These are phyloP conservation scores for Phyllosticta capitalensis DNA, from an alignment of 2,329 filamentous ascomycete species.

Conservation along the genomic window DNA sequence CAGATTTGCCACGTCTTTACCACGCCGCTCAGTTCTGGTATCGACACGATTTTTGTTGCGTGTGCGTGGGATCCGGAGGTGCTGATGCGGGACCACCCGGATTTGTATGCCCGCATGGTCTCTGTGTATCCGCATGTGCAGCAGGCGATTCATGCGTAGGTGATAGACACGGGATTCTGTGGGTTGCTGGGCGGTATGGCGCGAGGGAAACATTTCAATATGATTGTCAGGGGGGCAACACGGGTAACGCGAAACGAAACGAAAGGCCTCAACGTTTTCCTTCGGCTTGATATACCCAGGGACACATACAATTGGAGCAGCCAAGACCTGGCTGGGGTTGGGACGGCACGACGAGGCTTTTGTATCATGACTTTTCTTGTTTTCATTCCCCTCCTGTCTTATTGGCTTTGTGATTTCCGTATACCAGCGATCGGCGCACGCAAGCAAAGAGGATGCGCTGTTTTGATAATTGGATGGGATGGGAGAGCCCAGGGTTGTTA, in stretches of 20 bases:
- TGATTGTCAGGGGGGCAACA: too few species aligned
- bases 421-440: not conserved
- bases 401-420: not conserved
- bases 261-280: too few species aligned
- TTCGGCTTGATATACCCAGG: too few species aligned
- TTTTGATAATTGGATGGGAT: too few species aligned
- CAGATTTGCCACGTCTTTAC: slow-evolving; percentile 88
- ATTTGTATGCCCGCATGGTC: slow-evolving; percentile 72
- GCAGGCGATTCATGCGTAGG: slow-evolving; percentile 56
- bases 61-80: slow-evolving; percentile 59
- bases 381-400: not conserved
- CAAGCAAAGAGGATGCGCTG: not conserved
- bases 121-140: slow-evolving; percentile 76
- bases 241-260: too few species aligned
- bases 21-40: slow-evolving; percentile 76
- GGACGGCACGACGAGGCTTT: too few species aligned
- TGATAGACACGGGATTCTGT: not conserved
- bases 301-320: too few species aligned
- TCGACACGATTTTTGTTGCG: slow-evolving; percentile 86
- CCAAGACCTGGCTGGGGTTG: too few species aligned
- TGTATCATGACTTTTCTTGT: not conserved
- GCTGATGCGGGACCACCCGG: slow-evolving; percentile 68
- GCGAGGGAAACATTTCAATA: too few species aligned
- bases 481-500: too few species aligned
- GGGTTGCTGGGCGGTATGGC: too few species aligned